Evolutionary conservation across 2,329 filamentous ascomycete genomes (phyloP).

Genomic region (Verticillium nubilum): DNA sequence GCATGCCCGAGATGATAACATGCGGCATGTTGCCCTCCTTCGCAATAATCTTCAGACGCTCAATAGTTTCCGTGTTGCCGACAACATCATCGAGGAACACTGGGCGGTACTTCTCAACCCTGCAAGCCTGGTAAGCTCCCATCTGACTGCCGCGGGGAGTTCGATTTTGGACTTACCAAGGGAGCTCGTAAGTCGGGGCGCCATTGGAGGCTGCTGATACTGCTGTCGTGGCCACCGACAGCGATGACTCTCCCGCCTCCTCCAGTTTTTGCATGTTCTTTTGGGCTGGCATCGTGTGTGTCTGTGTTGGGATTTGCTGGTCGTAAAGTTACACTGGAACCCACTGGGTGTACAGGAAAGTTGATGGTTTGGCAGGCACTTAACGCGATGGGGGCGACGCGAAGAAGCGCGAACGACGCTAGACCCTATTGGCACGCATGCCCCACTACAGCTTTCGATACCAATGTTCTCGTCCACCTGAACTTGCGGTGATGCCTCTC

Average conservation of each 20-base stretch:
- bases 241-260: conserved; percentile 56
- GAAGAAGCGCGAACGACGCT: conserved; percentile 10
- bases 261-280: conserved; percentile 47
- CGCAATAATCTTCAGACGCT: conserved; percentile 95
- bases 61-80: conserved; percentile 95
- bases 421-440: not conserved
- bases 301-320: not conserved
- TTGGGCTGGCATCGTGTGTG: conserved; percentile 7
- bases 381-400: conserved; percentile 8
- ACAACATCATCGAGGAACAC: conserved; percentile 95
- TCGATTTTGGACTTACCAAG: conserved; percentile 53
- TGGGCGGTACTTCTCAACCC: conserved; percentile 98
- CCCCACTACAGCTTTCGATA: not conserved
- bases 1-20: conserved; percentile 99
- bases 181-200: conserved; percentile 63
- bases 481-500: not conserved
- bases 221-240: conserved; percentile 51
- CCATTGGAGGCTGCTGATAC: conserved; percentile 45
- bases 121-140: conserved; percentile 30
- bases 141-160: not conserved
- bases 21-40: conserved; percentile 99
- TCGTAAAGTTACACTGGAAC: not conserved
- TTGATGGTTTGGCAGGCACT: conserved; percentile 5
- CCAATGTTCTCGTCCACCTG: not conserved
- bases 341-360: not conserved